phyloP scores from a whole-genome alignment of 345 rosid species.

The Euclidium syriacum region DNA sequence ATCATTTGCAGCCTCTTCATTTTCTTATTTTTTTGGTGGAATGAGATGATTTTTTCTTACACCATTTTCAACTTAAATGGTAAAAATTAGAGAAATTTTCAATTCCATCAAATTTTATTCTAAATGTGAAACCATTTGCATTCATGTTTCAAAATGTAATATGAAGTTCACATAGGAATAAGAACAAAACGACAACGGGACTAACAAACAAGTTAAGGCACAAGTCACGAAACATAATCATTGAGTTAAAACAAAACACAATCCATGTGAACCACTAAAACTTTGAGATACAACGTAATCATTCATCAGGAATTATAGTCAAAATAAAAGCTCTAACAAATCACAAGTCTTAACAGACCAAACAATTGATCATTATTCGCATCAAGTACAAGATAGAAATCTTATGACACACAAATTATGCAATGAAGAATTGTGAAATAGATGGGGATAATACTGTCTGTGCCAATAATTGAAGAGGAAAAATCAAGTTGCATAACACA shows the following conservation, averaged over 20 bases:
- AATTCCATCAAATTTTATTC: too few species aligned
- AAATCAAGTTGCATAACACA: neutral
- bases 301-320: neutral
- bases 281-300: neutral
- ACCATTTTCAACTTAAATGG: too few species aligned
- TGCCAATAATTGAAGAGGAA: neutral
- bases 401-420: neutral
- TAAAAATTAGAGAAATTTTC: too few species aligned
- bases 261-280: neutral
- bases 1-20: too few species aligned
- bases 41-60: too few species aligned
- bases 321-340: neutral
- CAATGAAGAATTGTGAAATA: neutral
- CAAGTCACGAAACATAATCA: constrained; percentile 3
- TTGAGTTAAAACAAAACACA: neutral
- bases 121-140: too few species aligned
- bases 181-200: neutral
- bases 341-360: neutral
- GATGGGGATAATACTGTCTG: neutral
- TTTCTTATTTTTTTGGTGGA: too few species aligned
- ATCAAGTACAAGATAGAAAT: neutral
- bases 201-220: neutral
- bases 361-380: neutral
- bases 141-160: too few species aligned
- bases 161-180: too few species aligned